Conservation (phyloP, 495 filamentous ascomycete genomes). For the Achaetomiella virescens region DNA sequence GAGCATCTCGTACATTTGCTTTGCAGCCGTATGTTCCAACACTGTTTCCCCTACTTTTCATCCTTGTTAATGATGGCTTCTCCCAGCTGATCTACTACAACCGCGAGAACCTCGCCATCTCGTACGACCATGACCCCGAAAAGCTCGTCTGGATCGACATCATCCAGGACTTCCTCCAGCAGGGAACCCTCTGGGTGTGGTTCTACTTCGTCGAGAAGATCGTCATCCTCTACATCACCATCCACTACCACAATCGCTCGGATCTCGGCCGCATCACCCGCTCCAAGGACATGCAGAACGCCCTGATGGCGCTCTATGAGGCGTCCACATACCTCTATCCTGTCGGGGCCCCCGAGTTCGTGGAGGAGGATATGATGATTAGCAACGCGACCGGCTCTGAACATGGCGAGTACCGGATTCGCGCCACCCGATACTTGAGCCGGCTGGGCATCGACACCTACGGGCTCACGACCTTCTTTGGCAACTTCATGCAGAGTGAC, state of each 20-base stretch:
- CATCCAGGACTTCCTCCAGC: constrained; percentile 22
- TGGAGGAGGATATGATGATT: constrained; percentile 25
- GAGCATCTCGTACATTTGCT: constrained; percentile 13
- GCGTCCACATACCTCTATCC: constrained; percentile 47
- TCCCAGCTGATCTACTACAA: constrained; percentile 11
- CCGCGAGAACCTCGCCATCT: constrained; percentile 1
- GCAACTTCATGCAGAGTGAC: constrained; percentile 23
- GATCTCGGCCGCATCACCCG: constrained; percentile 55
- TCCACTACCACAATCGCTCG: constrained; percentile 78
- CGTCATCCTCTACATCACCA: constrained; percentile 70
- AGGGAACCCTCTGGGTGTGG: constrained; percentile 21
- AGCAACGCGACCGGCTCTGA: constrained; percentile 24
- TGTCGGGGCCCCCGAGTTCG: constrained; percentile 21
- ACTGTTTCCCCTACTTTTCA: background rate
- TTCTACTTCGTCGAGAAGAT: constrained; percentile 62
- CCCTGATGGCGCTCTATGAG: constrained; percentile 66
- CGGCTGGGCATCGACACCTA: constrained; percentile 26
- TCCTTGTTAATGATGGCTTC: background rate
- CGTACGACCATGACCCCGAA: background rate
- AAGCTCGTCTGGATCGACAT: constrained; percentile 12
- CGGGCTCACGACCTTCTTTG: constrained; percentile 26
- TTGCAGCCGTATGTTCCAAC: constrained; percentile 5
- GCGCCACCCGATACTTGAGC: constrained; percentile 19
- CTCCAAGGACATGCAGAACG: constrained; percentile 62
- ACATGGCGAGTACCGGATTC: constrained; percentile 21